Evolutionary conservation across 352 stramenopile genomes (phyloP), one percentile per base, ranked within the genome.

Genomic region (Phytophthora sojae): DNA sequence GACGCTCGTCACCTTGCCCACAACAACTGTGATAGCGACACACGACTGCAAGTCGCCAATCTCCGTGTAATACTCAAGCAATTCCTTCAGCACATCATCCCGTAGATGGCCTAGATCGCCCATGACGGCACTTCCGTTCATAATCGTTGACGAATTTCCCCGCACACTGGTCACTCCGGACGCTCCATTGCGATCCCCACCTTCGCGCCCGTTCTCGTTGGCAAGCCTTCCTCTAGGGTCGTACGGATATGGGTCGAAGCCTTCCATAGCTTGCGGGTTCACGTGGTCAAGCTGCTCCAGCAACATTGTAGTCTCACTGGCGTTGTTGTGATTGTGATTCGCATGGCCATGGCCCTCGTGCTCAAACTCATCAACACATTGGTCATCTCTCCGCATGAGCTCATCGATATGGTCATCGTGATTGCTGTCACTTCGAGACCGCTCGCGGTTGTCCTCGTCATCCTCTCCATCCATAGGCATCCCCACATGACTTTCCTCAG

Each of bases 21-120:
- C 82, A 17, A 95, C 86, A 37, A 93, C 81, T 12, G 87, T 71
- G 37, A 97, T 83, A 6, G 87, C 86, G 29, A 95, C 87, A 44
- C 87, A 91, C 3, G 89, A 93, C 64, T 97, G 92, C 9, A 97
- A 63, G 65, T 97, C 92, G 4, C 92, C 92, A 35, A 85, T 76
- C 53, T 97, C 89, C 3, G 88, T 87, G 62, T 96, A 95, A 60
- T 96, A 96, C 62, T 96, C 88, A 3, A 97, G 75, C 15, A 97
- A 61, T 51, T 96, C 89, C 58, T 97, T 95, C 35, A 97, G 70
- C 35, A 97, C 80, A 15, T 73, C 75, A 26, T 94, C 80, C 6
- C 86, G 86, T 51, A 97, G 50, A 53, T 93, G 85, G 11, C 78
- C 81, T 2, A 97, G 60, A 58, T 94, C 83, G 6, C 88, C 88